phyloP scores from a whole-genome alignment of 2,329 filamentous ascomycete species.

The Hymenoscyphus infarciens region DNA sequence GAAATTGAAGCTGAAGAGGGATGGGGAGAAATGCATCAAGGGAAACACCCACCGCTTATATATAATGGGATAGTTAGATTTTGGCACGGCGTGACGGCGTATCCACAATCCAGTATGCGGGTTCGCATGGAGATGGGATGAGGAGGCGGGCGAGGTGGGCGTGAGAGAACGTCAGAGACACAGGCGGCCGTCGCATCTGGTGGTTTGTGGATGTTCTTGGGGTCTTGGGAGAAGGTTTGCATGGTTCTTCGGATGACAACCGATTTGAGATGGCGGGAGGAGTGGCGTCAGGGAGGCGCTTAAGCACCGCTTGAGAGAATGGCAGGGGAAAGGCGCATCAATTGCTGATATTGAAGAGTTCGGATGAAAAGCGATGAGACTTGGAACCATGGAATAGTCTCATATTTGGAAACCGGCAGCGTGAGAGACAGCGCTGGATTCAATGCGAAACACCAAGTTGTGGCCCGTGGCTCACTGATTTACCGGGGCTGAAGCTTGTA shows the following conservation, averaged over 20 bases:
- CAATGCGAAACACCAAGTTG: background rate
- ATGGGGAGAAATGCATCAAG: background rate
- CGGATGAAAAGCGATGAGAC: background rate
- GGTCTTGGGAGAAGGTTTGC: background rate
- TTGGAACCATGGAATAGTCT: background rate
- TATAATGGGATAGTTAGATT: background rate
- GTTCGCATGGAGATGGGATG: background rate
- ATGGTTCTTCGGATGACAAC: background rate
- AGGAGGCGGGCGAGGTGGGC: background rate
- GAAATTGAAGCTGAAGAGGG: conserved; percentile 1
- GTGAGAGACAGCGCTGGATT: background rate
- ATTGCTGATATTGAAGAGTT: background rate
- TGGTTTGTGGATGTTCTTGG: background rate
- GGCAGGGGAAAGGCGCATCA: background rate
- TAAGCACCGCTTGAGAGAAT: background rate
- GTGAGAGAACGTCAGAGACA: background rate
- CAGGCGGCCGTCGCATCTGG: background rate
- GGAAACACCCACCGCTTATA: background rate
- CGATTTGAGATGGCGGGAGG: background rate
- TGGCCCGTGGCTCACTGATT: background rate
- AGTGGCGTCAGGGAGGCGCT: background rate
- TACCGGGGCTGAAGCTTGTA: background rate
- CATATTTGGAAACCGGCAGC: background rate
- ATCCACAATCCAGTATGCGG: background rate
- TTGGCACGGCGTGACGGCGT: background rate